Evolutionary conservation across 2,329 filamentous ascomycete genomes (phyloP).

Genomic region (Aotearoamyces nothofagi): DNA sequence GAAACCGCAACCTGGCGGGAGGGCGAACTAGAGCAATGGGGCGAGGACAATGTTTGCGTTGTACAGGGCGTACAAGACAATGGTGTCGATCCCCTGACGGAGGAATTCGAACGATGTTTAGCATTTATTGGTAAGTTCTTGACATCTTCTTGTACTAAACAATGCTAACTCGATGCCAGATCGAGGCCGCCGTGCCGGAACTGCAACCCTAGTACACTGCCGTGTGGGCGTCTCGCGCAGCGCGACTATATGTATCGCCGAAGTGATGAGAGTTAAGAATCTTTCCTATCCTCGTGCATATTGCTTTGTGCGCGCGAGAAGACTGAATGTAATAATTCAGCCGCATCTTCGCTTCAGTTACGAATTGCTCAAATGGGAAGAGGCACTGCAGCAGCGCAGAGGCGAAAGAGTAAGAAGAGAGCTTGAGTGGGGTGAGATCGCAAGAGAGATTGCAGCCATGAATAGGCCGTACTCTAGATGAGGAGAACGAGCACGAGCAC

Average conservation of each 20-base stretch:
- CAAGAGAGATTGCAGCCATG: conserved; percentile 86
- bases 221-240: conserved; percentile 90
- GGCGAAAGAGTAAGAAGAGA: conserved; percentile 50
- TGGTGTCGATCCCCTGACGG: conserved; percentile 79
- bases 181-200: conserved; percentile 59
- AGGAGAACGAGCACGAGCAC: too few species aligned
- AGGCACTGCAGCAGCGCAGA: conserved; percentile 43
- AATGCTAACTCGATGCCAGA: conserved; percentile 33
- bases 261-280: conserved; percentile 74
- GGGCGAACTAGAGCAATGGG: conserved; percentile 57
- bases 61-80: conserved; percentile 90
- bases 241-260: conserved; percentile 96
- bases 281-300: conserved; percentile 87
- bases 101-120: conserved; percentile 73
- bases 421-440: conserved; percentile 80
- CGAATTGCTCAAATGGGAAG: conserved; percentile 93
- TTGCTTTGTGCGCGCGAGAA: conserved; percentile 83
- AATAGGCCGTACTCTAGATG: conserved; percentile 80
- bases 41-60: conserved; percentile 60
- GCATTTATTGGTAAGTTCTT: conserved; percentile 71
- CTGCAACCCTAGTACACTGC: conserved; percentile 87
- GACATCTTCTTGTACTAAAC: conserved; percentile 1
- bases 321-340: conserved; percentile 96
- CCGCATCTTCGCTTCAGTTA: conserved; percentile 91
- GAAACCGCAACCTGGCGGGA: conserved; percentile 74